Evolutionary conservation across 2,329 filamentous ascomycete species (phyloP), one percentile per base, ranked within the genome.

Genomic region (Fonsecaea erecta): DNA sequence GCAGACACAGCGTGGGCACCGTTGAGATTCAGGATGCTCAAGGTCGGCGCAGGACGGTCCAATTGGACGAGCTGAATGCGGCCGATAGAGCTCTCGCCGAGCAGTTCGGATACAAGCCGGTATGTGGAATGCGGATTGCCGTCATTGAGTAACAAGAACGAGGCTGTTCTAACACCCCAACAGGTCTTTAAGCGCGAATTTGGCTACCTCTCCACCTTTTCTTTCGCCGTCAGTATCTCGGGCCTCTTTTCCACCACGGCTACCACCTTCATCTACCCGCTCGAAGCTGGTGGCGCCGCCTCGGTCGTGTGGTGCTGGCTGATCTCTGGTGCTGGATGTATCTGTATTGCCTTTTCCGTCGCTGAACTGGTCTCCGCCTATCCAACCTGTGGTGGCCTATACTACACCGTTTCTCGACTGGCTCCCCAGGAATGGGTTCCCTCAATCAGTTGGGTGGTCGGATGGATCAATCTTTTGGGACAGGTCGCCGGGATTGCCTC

Each of bases 271-370:
- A 77, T 77, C 12, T 85, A 82, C 70, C 84, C 84, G 1, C 77
- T 86, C 28, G 74, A 77, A 51, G 83, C 84, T 14, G 84, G 84
- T 66, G 85, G 85, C 57, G 78, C 82, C 37, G 80, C 84, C 26
- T 79, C 83, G 6, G 83, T 79, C 7, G 79, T 87, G 3, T 87
- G 85, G 84, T 85, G 81, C 73, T 87, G 85, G 85, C 72, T 85
- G 55, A 84, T 86, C 64, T 83, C 83, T 30, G 84, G 84, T 59
- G 76, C 79, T 52, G 84, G 85, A 11, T 85, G 84, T 63, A 82
- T 86, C 78, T 85, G 83, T 69, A 84, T 86, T 71, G 79, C 79
- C 55, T 74, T 70, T 65, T 85, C 83, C 9, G 83, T 86, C 35
- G 82, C 84, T 48, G 84, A 86, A 75, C 76, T 86, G 28, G 82